Evolutionary conservation across 2,329 filamentous ascomycete genomes (phyloP).

Genomic region (Eurotiales sp.): DNA sequence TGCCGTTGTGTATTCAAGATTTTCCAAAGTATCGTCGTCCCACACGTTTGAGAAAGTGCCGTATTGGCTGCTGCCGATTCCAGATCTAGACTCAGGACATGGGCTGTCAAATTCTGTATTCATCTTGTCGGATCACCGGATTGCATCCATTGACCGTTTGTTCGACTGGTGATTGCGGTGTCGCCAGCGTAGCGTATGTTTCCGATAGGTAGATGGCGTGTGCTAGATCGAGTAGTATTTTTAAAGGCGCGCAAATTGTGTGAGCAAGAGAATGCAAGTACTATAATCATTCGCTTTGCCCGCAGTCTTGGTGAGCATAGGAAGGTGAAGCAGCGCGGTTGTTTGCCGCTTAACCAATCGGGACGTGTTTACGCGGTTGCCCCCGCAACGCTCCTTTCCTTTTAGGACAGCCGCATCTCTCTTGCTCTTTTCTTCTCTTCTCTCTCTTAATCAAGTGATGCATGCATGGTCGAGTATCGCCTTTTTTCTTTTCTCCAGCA

Average conservation of each 20-base stretch:
- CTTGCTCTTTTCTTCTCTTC: not conserved
- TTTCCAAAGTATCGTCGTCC: conserved; percentile 21
- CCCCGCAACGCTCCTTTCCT: conserved; percentile 1
- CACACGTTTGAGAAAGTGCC: conserved; percentile 23
- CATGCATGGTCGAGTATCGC: too few species aligned
- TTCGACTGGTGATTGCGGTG: not conserved
- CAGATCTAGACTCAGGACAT: conserved; percentile 25
- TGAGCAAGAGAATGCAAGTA: too few species aligned
- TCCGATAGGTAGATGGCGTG: too few species aligned
- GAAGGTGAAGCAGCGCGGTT: not conserved
- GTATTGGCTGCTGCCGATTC: conserved; percentile 18
- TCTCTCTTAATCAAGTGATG: too few species aligned
- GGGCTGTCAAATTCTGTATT: conserved; percentile 28
- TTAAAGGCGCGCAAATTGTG: too few species aligned
- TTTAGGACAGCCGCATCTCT: not conserved
- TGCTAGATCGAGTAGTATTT: too few species aligned
- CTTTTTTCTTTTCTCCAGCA: too few species aligned
- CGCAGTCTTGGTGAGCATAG: too few species aligned
- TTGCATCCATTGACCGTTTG: not conserved
- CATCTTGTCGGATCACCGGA: not conserved
- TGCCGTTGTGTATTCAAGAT: conserved; percentile 33
- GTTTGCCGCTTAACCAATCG: conserved; percentile 4
- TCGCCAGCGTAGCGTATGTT: not conserved
- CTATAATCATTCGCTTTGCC: too few species aligned
- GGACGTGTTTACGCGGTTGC: conserved; percentile 9